phyloP scores from a whole-genome alignment of 2,329 filamentous ascomycete species.

The Colletotrichum costaricense region DNA sequence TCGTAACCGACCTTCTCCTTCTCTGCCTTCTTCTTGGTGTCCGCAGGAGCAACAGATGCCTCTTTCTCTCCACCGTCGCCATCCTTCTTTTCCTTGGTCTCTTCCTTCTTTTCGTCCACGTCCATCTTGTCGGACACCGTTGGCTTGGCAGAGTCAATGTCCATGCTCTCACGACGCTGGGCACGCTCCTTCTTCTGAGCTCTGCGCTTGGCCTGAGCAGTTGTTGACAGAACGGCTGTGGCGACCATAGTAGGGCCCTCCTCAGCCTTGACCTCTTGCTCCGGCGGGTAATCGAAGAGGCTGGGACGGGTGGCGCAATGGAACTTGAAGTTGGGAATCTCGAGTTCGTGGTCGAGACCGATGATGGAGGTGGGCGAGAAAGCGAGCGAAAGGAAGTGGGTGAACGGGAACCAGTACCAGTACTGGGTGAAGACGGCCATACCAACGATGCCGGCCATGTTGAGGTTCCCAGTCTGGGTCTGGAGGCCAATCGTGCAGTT shows the following conservation, averaged over 20 bases:
- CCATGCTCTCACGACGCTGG: constrained; percentile 92
- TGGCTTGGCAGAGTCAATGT: constrained; percentile 82
- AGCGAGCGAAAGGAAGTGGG: constrained; percentile 94
- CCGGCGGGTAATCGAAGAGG: constrained; percentile 97
- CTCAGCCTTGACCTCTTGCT: constrained; percentile 94
- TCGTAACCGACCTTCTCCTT: constrained; percentile 98
- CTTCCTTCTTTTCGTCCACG: constrained; percentile 73
- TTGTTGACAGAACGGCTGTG: constrained; percentile 95
- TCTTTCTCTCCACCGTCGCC: constrained; percentile 63
- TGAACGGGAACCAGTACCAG: constrained; percentile 99
- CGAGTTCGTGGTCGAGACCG: constrained; percentile 91
- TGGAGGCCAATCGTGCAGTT: constrained; percentile 99
- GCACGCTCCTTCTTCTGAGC: constrained; percentile 95
- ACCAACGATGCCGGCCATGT: constrained; percentile 98
- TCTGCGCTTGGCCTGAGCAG: constrained; percentile 94
- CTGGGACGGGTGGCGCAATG: constrained; percentile 94
- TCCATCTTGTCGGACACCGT: constrained; percentile 85
- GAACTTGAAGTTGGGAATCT: constrained; percentile 95
- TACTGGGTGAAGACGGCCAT: constrained; percentile 99
- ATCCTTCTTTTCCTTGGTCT: constrained; percentile 72
- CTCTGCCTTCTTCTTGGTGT: constrained; percentile 88
- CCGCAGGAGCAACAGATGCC: constrained; percentile 55
- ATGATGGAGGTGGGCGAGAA: constrained; percentile 98
- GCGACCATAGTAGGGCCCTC: constrained; percentile 94
- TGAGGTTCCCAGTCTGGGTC: constrained; percentile 97